These are phyloP conservation scores for Colletotrichum noveboracense DNA, from an alignment of 2,329 filamentous ascomycete species.

Conservation along the genomic window DNA sequence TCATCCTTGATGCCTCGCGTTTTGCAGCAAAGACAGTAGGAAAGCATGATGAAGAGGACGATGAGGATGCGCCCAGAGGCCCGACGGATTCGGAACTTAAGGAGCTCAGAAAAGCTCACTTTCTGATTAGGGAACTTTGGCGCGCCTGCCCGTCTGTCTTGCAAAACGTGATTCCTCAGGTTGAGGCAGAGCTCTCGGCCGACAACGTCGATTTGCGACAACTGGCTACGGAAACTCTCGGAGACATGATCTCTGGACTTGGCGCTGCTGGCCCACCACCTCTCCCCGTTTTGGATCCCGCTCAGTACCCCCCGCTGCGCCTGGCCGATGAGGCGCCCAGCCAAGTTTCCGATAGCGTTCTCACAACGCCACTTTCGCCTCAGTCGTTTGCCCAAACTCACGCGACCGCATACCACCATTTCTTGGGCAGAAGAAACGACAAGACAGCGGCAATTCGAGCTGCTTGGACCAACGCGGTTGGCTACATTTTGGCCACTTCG, in stretches of 20 bases:
- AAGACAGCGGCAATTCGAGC: conserved; percentile 83
- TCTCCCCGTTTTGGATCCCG: conserved; percentile 74
- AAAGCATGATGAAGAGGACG: conserved; percentile 66
- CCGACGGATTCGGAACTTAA: conserved; percentile 84
- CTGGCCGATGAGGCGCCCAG: conserved; percentile 62
- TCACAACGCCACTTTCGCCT: conserved; percentile 84
- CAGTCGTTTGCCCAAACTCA: conserved; percentile 90
- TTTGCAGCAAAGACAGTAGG: conserved; percentile 61
- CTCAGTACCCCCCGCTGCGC: conserved; percentile 81
- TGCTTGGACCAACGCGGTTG: conserved; percentile 84
- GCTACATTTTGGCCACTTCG: conserved; percentile 88
- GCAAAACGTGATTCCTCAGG: conserved; percentile 90
- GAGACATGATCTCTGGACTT: conserved; percentile 93
- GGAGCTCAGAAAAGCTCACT: conserved; percentile 88
- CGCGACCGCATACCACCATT: conserved; percentile 78
- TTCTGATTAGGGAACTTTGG: conserved; percentile 91
- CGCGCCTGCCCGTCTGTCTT: conserved; percentile 86
- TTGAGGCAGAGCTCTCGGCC: conserved; percentile 89
- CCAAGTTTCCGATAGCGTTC: conserved; percentile 60
- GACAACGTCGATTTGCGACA: conserved; percentile 87
- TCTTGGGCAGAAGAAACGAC: conserved; percentile 84
- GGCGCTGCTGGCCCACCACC: conserved; percentile 87
- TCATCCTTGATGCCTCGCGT: conserved; percentile 86
- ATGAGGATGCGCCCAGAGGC: conserved; percentile 63
- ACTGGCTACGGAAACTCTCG: conserved; percentile 90